phyloP scores from a whole-genome alignment of 352 stramenopile species.

The Phytophthora crassamura region DNA sequence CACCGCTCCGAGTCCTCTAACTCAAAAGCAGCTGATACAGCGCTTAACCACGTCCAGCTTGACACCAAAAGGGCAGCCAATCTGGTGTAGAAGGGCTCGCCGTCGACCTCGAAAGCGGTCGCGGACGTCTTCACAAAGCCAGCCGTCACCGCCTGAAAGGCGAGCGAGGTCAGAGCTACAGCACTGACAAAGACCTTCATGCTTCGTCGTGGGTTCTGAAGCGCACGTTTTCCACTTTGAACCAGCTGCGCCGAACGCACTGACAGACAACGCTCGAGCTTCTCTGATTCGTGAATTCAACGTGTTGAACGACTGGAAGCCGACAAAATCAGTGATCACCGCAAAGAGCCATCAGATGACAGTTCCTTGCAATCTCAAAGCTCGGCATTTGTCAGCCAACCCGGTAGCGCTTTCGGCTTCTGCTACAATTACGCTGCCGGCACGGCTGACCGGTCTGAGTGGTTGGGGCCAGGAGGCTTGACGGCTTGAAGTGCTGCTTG shows the following conservation, averaged over 20 bases:
- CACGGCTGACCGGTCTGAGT: slow-evolving; percentile 35
- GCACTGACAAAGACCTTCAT: background rate
- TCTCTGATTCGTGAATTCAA: slow-evolving; percentile 52
- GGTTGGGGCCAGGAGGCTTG: slow-evolving; percentile 31
- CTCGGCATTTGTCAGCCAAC: slow-evolving; percentile 47
- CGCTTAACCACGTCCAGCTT: slow-evolving; percentile 16
- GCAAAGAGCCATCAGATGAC: slow-evolving; percentile 37
- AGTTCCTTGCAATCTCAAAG: slow-evolving; percentile 47
- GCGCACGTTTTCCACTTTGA: background rate
- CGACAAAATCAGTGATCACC: slow-evolving; percentile 39
- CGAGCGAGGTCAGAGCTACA: background rate
- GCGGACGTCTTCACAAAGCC: slow-evolving; percentile 11
- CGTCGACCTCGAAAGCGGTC: too few species aligned
- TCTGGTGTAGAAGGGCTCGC: too few species aligned
- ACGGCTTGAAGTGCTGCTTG: background rate
- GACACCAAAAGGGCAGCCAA: slow-evolving; percentile 7
- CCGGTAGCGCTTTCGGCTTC: slow-evolving; percentile 24
- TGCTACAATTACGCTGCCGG: slow-evolving; percentile 38
- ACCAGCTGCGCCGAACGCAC: slow-evolving; percentile 1
- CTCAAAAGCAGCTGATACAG: slow-evolving; percentile 3
- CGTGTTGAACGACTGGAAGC: slow-evolving; percentile 45
- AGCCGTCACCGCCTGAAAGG: slow-evolving; percentile 11
- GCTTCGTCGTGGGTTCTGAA: background rate
- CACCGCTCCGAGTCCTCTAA: slow-evolving; percentile 6
- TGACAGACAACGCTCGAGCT: slow-evolving; percentile 8